Base-by-base conservation (phyloP, 768 basidiomycete genomes). In the Termitomyces sp. region DNA sequence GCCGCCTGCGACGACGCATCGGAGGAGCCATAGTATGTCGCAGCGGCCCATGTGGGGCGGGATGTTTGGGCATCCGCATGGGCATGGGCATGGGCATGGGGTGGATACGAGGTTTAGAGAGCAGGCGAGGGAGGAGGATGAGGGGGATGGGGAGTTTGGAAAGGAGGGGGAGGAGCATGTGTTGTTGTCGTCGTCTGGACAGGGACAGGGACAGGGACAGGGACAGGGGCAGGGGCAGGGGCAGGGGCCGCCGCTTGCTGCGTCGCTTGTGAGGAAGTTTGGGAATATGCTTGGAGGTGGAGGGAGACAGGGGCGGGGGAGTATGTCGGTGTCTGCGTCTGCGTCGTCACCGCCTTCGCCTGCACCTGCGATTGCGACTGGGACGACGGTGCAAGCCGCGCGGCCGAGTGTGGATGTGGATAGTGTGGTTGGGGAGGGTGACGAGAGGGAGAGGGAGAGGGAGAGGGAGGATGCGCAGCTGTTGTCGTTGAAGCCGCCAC, bases 21-120 rank as follows among this genome's bases (percentile, higher is more conserved):
- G 87, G 53, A 77, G 91, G 54, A 92, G 89, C 59, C 92, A 93
- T 68, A 90, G 89, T 65, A 78, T 94, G 70, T 90, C 87, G 63
- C 88, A 92, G 67, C 73, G 90, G 20, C 91, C 89, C 46, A 74
- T 72, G 2, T 83, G 85, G 81, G 77, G 80, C 26, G 81, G 79
- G 10, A 78, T 86, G 74, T 85, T 88, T 68, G 84, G 86, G 12
- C 42, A 42, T 42, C n/a, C 2, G n/a, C 41, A 42, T 20, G 41
- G n/a, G 2, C 37, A 39, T 10, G 67, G 41, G 26, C 46, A 52
- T 72, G 72, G 64, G 53, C 78, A 51, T 10, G 39, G n/a, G 42
- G 8, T 29, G 16, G 55, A 49, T 26, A 29, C 16, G 27, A 43
- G 1, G 51, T 46, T 50, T 26, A 22, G 31, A 39, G 56, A 39